Evolutionary conservation across 2,329 filamentous ascomycete genomes (phyloP).

Genomic region (Aplosporella prunicola): DNA sequence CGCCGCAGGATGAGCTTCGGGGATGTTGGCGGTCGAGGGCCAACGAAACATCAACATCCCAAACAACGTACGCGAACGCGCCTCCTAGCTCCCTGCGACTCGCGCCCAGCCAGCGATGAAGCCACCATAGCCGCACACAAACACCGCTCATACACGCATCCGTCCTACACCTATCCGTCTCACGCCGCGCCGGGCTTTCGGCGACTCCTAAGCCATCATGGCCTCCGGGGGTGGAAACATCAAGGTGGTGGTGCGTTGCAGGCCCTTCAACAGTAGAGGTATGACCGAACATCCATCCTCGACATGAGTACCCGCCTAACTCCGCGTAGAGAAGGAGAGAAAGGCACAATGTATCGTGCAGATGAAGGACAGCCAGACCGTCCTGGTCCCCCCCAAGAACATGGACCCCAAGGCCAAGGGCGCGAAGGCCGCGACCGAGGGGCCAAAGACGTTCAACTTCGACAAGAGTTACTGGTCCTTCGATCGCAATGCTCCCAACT

Average conservation of each 20-base stretch:
- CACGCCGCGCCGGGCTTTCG: constrained; percentile 6
- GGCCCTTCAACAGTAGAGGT: constrained; percentile 96
- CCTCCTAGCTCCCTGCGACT: not conserved
- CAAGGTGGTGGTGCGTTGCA: constrained; percentile 95
- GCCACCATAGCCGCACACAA: constrained; percentile 4
- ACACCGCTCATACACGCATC: constrained; percentile 1
- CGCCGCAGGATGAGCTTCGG: constrained; percentile 3
- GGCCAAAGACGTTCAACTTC: constrained; percentile 83
- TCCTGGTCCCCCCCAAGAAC: constrained; percentile 64
- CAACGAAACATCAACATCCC: constrained; percentile 9
- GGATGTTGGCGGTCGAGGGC: constrained; percentile 2
- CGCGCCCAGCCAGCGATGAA: constrained; percentile 10
- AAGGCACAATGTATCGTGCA: constrained; percentile 93
- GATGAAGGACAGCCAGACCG: constrained; percentile 88
- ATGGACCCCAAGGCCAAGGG: constrained; percentile 51
- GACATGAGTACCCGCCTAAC: constrained; percentile 11
- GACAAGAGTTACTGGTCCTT: constrained; percentile 99
- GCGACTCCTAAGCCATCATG: constrained; percentile 36
- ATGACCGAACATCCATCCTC: constrained; percentile 20
- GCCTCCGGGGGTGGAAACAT: constrained; percentile 84
- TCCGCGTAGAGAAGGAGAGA: constrained; percentile 69
- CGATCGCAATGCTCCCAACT: constrained; percentile 67
- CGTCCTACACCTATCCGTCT: constrained; percentile 1
- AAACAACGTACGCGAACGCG: not conserved
- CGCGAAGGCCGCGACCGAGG: constrained; percentile 53